Conservation (phyloP, 768 basidiomycete genomes). For the Rhodotorula graminis region DNA sequence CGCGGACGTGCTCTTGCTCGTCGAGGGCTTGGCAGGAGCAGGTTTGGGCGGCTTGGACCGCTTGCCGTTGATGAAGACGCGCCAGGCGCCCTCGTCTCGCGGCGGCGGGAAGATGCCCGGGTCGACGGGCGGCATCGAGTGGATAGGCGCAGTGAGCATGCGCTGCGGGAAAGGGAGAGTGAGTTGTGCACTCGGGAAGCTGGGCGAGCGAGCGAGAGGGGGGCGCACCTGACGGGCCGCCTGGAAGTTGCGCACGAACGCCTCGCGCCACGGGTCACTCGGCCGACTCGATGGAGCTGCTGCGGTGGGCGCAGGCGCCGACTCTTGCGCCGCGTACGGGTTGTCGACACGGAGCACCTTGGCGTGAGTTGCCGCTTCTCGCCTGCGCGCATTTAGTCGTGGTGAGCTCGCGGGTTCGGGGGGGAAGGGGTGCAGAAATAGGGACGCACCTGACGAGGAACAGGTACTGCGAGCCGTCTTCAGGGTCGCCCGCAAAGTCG, state of each 20-base stretch:
- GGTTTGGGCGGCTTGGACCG: constrained; percentile 7
- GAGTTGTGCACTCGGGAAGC: fast-evolving
- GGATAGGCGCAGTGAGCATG: not conserved
- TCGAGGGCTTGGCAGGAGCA: not conserved
- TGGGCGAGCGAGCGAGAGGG: not conserved
- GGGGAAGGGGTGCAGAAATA: too few species aligned
- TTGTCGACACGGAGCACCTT: constrained; percentile 22
- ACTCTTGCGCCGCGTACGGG: constrained; percentile 16
- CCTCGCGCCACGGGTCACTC: constrained; percentile 24
- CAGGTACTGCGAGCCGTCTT: constrained; percentile 47
- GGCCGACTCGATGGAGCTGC: constrained; percentile 10
- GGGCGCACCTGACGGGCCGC: constrained; percentile 12
- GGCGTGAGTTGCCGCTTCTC: constrained; percentile 35
- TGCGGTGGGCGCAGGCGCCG: not conserved
- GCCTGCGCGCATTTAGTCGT: constrained; percentile 16
- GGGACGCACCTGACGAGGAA: constrained; percentile 36
- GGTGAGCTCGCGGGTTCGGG: too few species aligned
- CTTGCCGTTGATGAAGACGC: constrained; percentile 32
- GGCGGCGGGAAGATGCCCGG: constrained; percentile 8
- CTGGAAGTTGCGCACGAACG: constrained; percentile 31
- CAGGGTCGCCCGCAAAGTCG: constrained; percentile 45
- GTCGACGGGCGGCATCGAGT: not conserved
- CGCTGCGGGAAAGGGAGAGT: not conserved
- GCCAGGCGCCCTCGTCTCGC: constrained; percentile 26
- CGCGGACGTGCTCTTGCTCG: too few species aligned